Base-by-base conservation (phyloP, 352 stramenopile genomes). In the Globisporangium abappressorium region DNA sequence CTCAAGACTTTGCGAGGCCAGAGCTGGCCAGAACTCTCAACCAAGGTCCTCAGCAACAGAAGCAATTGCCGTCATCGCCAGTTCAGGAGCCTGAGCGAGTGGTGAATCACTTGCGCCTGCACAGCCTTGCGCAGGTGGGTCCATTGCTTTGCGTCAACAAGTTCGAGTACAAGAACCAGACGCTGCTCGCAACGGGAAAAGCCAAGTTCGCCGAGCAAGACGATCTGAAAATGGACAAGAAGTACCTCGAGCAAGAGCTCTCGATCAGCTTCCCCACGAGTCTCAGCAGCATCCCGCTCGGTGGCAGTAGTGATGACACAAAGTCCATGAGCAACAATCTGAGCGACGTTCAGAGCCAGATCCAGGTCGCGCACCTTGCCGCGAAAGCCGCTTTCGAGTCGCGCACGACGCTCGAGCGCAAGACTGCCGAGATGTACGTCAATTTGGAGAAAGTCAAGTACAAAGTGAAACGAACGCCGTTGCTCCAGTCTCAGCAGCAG, bases 161-260 rank as follows among this genome's bases (percentile, higher is more conserved):
- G 33, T 74, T 77, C 22, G 69, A 72, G 57, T 65, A 65, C 26
- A 80, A 78, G 64, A 51, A 49, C 7, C 56, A 65, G 69, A 47
- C 64, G 18, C 57, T 41, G 11, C 47, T 41, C 24, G 46, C 57
- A 11, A 12, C 49, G 3, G 36, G 57, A 6, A 62, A 62, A n/a
- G 64, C 77, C 15, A 51, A 69, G 3, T 87, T 91, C 33, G 58
- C 72, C 12, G 74, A 86, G 54, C 63, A 72, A 5, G 70, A 75
- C 20, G 81, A 87, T 36, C 61, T 89, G 43, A 77, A 75, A 47
- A 89, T 89, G 76, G 78, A 87, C 68, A 85, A 85, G 20, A 56
- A 73, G 20, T 90, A 91, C 51, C 68, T 91, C 24, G 78, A 89
- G 58, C 74, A 81, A 5, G 79, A 90, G 28, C 77, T 90, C 2